Evolutionary conservation across 139 green algal species (phyloP).

Genomic region (Coelastrella sp.): DNA sequence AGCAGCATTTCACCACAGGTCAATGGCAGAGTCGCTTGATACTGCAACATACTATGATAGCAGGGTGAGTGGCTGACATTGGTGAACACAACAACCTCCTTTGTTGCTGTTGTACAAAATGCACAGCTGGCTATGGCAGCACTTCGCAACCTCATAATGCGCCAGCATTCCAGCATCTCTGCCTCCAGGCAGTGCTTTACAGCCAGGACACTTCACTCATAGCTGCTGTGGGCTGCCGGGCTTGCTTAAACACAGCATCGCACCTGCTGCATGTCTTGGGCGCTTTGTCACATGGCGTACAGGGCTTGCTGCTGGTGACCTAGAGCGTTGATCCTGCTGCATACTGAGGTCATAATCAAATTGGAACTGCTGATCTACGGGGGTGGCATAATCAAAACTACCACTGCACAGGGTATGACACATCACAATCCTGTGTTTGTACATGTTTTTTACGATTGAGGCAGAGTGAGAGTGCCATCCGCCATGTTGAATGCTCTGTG

Average conservation of each 20-base stretch:
- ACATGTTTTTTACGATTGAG: neutral
- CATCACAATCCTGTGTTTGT: neutral
- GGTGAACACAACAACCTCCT: too few relatives aligned
- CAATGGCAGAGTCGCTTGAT: neutral
- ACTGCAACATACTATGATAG: neutral
- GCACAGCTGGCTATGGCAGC: neutral
- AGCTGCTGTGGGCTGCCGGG: neutral
- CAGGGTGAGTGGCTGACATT: neutral
- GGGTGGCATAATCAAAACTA: conserved; percentile 65
- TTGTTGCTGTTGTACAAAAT: neutral
- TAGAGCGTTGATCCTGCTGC: conserved; percentile 43
- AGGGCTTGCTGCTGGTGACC: conserved; percentile 40
- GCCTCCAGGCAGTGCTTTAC: neutral
- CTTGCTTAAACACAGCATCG: neutral
- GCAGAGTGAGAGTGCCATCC: too few relatives aligned
- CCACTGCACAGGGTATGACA: conserved; percentile 34
- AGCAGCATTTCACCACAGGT: neutral
- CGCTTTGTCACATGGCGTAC: conserved; percentile 49
- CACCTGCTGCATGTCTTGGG: conserved; percentile 46
- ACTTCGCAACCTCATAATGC: neutral
- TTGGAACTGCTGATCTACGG: conserved; percentile 67
- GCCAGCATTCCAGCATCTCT: neutral
- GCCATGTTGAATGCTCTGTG: neutral
- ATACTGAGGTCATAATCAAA: conserved; percentile 59
- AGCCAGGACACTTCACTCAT: neutral